phyloP scores from a whole-genome alignment of 768 basidiomycete genomes.

The Kwoniella sp. region DNA sequence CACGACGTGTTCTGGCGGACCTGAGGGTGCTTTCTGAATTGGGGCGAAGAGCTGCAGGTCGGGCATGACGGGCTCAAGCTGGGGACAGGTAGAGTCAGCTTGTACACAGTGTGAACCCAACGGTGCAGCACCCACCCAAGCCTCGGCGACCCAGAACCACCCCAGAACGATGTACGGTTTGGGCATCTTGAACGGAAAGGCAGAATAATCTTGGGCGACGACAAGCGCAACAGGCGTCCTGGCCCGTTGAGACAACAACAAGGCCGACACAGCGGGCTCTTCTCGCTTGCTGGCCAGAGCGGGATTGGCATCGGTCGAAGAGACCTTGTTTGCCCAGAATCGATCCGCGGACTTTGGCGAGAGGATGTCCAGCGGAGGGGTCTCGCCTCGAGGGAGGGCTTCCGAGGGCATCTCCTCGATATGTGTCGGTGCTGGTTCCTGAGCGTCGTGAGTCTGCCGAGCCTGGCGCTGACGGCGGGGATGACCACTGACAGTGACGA shows the following conservation, averaged over 20 bases:
- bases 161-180: slow-evolving; percentile 39
- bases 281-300: no score
- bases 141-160: slow-evolving; percentile 47
- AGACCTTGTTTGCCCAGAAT: not conserved
- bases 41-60: not conserved
- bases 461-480: not conserved
- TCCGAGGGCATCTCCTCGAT: not conserved
- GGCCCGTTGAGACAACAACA: slow-evolving; percentile 35
- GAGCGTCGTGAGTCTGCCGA: not conserved
- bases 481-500: slow-evolving; percentile 15
- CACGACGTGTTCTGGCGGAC: slow-evolving; percentile 18
- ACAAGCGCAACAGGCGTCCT: slow-evolving; percentile 39
- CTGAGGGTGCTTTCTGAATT: not conserved
- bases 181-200: slow-evolving; percentile 38
- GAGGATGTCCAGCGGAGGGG: slow-evolving; percentile 11
- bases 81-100: not conserved
- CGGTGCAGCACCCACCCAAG: slow-evolving; percentile 32
- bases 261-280: slow-evolving; percentile 29
- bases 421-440: not conserved
- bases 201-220: slow-evolving; percentile 38
- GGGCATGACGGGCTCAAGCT: slow-evolving; percentile 29
- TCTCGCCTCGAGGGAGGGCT: not conserved
- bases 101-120: not conserved
- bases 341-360: not conserved
- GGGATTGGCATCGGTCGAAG: no score